phyloP scores from a whole-genome alignment of 768 basidiomycete genomes.

The Trametes villosa region DNA sequence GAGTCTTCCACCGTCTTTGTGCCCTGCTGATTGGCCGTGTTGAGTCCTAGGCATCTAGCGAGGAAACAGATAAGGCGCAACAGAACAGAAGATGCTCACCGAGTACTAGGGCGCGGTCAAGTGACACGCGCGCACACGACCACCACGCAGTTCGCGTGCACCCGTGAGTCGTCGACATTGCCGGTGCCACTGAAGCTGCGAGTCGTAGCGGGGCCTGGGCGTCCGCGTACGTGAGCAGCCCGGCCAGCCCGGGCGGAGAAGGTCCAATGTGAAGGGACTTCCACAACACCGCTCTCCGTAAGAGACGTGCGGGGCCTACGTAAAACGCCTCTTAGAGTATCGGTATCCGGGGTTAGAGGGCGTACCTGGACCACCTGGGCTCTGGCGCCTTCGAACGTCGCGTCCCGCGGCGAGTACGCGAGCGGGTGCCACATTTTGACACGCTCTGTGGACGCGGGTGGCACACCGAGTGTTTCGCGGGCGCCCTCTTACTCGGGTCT shows the following conservation, averaged over 20 bases:
- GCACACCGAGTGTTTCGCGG: not conserved
- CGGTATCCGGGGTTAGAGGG: constrained; percentile 3
- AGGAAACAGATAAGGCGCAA: not conserved
- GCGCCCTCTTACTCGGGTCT: not conserved
- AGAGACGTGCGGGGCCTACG: not conserved
- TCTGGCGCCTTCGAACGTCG: too few species aligned
- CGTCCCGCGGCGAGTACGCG: too few species aligned
- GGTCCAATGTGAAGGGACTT: not conserved
- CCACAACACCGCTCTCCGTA: not conserved
- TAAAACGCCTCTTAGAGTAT: not conserved
- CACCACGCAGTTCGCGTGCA: not conserved
- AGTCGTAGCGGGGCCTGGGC: not conserved
- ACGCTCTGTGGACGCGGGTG: not conserved
- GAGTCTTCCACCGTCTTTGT: too few species aligned
- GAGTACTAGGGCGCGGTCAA: not conserved
- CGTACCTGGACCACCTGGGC: constrained; percentile 1
- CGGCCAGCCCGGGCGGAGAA: not conserved
- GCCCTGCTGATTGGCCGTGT: too few species aligned
- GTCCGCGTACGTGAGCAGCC: not conserved
- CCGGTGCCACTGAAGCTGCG: not conserved
- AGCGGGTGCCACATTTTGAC: too few species aligned
- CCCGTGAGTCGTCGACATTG: too few species aligned
- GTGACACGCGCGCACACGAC: not conserved
- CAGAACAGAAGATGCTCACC: not conserved
- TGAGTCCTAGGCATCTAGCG: too few species aligned